These are phyloP conservation scores for Fistulifera pelliculosa DNA, from an alignment of 108 stramenopile genomes.

Conservation along the genomic window DNA sequence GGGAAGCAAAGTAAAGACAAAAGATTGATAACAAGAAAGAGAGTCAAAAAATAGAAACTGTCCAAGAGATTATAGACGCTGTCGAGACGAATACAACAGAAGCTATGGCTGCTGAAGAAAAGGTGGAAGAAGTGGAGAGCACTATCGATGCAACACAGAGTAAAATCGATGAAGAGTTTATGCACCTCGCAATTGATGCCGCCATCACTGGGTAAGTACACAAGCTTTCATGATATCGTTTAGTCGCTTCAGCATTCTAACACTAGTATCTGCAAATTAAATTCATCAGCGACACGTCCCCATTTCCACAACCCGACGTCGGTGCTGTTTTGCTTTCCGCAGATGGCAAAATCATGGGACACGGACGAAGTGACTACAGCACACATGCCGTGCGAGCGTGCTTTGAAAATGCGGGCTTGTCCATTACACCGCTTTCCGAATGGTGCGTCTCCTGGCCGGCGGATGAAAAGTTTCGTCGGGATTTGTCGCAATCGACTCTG, in stretches of 20 bases:
- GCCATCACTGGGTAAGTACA: neutral
- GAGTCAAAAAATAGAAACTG: neutral
- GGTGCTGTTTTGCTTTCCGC: conserved; percentile 54
- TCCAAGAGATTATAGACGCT: neutral
- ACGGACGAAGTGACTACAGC: conserved; percentile 42
- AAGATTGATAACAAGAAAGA: neutral
- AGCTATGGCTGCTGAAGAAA: neutral
- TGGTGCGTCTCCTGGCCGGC: conserved; percentile 75
- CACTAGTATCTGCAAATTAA: too few relatives aligned
- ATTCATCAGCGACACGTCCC: conserved; percentile 13
- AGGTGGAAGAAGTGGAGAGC: neutral
- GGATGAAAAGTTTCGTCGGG: conserved; percentile 34
- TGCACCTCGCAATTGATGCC: neutral
- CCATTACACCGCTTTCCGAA: conserved; percentile 52
- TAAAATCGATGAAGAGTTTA: neutral
- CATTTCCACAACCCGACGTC: conserved; percentile 53
- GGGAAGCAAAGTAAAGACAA: neutral
- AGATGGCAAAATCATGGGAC: conserved; percentile 52
- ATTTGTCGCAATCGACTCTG: conserved; percentile 46
- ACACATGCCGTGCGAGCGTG: conserved; percentile 52
- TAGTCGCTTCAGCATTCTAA: neutral
- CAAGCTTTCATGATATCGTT: neutral
- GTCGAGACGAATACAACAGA: neutral
- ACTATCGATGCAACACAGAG: neutral
- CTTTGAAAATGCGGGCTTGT: conserved; percentile 46